Percentiles rank a stretch among this genome's conserved stretches.
Evolutionary conservation across 257 asterid species (phyloP).

Genomic region (Rubia yunnanensis): DNA sequence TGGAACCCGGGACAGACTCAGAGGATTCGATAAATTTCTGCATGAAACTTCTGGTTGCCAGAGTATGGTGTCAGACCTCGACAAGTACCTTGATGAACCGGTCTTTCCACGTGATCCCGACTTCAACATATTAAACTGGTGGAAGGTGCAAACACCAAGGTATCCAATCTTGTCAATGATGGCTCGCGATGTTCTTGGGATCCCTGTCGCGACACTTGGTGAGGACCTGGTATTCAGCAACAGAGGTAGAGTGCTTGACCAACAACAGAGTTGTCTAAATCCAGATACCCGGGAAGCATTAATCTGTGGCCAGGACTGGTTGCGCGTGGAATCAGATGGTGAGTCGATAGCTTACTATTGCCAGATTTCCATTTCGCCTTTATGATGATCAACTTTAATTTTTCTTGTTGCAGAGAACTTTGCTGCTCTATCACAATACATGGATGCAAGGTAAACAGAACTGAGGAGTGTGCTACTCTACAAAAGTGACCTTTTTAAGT

Average conservation of each 20-base stretch:
- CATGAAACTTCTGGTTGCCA: constrained; percentile 68
- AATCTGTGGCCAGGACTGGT: constrained; percentile 94
- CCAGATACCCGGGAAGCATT: constrained; percentile 81
- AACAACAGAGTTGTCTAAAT: constrained; percentile 42
- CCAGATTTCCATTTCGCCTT: constrained; percentile 4
- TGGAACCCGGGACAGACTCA: constrained; percentile 62
- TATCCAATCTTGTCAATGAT: constrained; percentile 86
- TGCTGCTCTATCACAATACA: constrained; percentile 34
- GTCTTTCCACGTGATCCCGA: constrained; percentile 81
- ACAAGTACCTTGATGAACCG: constrained; percentile 80
- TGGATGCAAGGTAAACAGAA: constrained; percentile 37
- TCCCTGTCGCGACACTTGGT: constrained; percentile 76
- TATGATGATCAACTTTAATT: background rate
- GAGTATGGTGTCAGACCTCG: constrained; percentile 65
- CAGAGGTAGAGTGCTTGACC: constrained; percentile 61
- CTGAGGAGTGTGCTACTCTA: background rate
- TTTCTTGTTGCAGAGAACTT: constrained; percentile 28
- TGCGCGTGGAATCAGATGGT: constrained; percentile 69
- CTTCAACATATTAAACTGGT: constrained; percentile 90
- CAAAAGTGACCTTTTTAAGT: background rate
- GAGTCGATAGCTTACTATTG: background rate
- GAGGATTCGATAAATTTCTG: constrained; percentile 85
- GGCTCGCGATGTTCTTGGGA: constrained; percentile 85
- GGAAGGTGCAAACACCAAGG: constrained; percentile 98
- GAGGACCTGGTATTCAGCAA: constrained; percentile 59